These are phyloP conservation scores for Selaginella moellendorffii DNA, from an alignment of 75 land plant species.

Conservation along the genomic window DNA sequence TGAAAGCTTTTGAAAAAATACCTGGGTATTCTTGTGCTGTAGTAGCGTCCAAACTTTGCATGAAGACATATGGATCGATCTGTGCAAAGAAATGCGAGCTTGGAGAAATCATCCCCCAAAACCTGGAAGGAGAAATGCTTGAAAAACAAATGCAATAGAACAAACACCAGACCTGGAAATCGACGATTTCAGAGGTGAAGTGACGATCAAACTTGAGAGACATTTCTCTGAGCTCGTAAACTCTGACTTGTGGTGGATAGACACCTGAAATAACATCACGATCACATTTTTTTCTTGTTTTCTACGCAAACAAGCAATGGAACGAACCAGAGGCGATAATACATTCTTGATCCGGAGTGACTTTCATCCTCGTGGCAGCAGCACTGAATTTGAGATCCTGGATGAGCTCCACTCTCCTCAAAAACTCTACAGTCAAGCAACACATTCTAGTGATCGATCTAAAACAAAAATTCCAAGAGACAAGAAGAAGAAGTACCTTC, in stretches of 20 bases:
- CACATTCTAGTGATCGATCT: background rate
- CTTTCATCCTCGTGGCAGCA: constrained; percentile 61
- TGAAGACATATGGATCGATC: constrained; percentile 88
- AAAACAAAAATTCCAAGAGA: too few species aligned
- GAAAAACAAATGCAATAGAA: background rate
- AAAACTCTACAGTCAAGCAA: constrained; percentile 28
- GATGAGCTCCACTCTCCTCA: constrained; percentile 60
- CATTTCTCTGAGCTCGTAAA: constrained; percentile 65
- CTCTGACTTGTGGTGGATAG: constrained; percentile 91
- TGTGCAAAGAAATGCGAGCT: constrained; percentile 90
- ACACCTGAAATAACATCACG: constrained; percentile 34
- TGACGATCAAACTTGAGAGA: constrained; percentile 94
- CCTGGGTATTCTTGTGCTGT: constrained; percentile 85
- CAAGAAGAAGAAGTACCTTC: constrained; percentile 27
- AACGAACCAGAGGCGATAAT: constrained; percentile 67
- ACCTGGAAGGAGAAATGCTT: constrained; percentile 27
- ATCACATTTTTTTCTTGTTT: background rate
- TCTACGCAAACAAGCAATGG: too few species aligned
- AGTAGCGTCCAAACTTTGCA: constrained; percentile 94
- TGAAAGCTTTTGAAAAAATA: background rate
- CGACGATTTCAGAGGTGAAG: constrained; percentile 64
- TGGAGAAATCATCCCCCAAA: constrained; percentile 80
- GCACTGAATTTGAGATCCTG: constrained; percentile 88
- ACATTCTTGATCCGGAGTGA: constrained; percentile 74
- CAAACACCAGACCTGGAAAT: constrained; percentile 56